phyloP scores from a whole-genome alignment of 176 grass and related monocot species.

The Oryza brachyantha region DNA sequence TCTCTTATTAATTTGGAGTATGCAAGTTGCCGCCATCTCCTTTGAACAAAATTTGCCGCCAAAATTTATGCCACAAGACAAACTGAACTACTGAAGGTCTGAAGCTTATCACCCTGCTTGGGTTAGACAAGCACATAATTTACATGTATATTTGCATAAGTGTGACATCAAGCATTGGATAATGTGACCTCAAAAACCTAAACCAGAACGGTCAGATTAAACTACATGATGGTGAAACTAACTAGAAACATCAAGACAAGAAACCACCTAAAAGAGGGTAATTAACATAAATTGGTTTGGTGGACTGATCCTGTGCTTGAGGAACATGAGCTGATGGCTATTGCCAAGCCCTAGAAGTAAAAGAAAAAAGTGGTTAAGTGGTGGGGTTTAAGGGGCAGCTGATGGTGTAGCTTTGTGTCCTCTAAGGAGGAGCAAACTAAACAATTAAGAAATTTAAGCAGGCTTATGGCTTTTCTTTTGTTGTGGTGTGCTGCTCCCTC shows the following conservation, averaged over 20 bases:
- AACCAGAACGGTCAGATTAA: not conserved
- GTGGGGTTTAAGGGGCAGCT: not conserved
- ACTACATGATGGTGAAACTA: not conserved
- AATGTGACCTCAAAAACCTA: conserved; percentile 27
- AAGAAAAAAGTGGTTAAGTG: conserved; percentile 5
- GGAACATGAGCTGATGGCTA: conserved; percentile 30
- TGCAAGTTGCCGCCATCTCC: conserved; percentile 21
- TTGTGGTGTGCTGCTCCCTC: not conserved
- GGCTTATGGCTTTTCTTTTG: not conserved
- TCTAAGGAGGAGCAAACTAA: conserved; percentile 33
- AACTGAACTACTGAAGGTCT: conserved; percentile 15
- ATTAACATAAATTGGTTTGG: conserved; percentile 15
- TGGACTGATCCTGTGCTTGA: not conserved
- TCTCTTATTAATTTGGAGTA: not conserved
- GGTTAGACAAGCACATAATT: not conserved
- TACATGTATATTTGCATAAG: conserved; percentile 24
- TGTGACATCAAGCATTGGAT: conserved; percentile 48
- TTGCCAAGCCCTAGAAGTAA: conserved; percentile 36
- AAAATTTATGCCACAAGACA: conserved; percentile 11
- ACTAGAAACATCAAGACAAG: conserved; percentile 33
- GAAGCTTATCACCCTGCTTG: conserved; percentile 17
- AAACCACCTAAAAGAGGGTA: not conserved
- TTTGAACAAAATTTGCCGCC: conserved; percentile 27
- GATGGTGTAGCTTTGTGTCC: conserved; percentile 20
- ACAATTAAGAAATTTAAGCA: conserved; percentile 21